These are phyloP conservation scores for Brassica incana DNA, from an alignment of 345 rosid species.

Conservation along the genomic window DNA sequence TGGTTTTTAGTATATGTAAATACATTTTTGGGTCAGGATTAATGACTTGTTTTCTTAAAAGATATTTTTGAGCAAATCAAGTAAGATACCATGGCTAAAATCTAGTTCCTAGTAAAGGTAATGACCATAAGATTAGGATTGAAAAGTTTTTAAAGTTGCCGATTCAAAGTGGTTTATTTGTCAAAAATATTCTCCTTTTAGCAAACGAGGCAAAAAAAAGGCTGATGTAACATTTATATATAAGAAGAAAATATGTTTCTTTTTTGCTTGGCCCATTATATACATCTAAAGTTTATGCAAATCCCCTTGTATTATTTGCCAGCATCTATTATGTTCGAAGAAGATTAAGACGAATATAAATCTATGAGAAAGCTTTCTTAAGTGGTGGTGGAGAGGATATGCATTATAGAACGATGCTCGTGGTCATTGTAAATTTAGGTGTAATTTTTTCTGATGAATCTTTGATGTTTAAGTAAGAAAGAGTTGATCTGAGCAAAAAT, in stretches of 20 bases:
- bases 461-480: background rate
- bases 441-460: background rate
- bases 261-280: background rate
- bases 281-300: background rate
- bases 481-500: background rate
- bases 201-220: background rate
- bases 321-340: background rate
- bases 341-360: slow-evolving; percentile 3
- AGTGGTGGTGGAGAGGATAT: background rate
- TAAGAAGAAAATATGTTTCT: background rate
- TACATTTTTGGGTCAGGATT: background rate
- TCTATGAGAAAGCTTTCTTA: background rate
- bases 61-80: slow-evolving; percentile 10
- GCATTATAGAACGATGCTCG: background rate
- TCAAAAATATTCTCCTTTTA: slow-evolving; percentile 17
- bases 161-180: slow-evolving; percentile 29
- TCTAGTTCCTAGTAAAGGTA: slow-evolving; percentile 28
- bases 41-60: background rate
- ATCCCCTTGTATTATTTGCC: background rate
- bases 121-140: slow-evolving; percentile 28
- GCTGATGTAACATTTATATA: background rate
- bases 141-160: background rate
- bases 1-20: background rate
- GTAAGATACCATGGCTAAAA: slow-evolving; percentile 21
- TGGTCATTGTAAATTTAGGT: background rate